Conservation (phyloP, 306 rosid species). For the Ceratonia siliqua region DNA sequence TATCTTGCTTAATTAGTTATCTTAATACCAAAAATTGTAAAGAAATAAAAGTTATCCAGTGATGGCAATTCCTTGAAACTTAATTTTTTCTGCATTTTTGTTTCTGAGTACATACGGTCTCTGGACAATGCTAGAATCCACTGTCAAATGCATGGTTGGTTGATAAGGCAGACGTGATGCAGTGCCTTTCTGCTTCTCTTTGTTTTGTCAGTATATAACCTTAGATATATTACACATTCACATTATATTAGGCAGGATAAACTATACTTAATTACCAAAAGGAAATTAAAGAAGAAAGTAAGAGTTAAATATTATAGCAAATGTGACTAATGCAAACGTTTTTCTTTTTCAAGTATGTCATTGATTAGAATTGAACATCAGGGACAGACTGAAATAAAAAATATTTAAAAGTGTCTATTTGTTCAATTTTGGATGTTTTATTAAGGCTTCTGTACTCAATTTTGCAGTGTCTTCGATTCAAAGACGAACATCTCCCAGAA, state of each 20-base stretch:
- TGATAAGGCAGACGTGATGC: constrained; percentile 51
- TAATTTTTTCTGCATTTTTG: constrained; percentile 35
- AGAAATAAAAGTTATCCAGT: constrained; percentile 12
- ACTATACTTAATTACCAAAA: constrained; percentile 33
- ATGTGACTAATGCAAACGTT: no score
- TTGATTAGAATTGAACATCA: constrained; percentile 6
- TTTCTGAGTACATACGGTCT: constrained; percentile 35
- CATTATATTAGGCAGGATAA: constrained; percentile 32
- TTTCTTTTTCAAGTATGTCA: no score
- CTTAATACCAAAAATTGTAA: not conserved
- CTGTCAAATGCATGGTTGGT: constrained; percentile 47
- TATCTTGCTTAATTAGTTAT: constrained; percentile 14
- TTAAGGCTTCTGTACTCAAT: constrained; percentile 35
- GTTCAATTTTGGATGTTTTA: constrained; percentile 18
- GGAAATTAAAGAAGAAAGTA: not conserved
- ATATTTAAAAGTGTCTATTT: not conserved
- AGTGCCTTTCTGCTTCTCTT: constrained; percentile 52
- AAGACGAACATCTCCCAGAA: constrained; percentile 49
- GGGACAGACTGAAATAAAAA: not conserved
- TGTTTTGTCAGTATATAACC: constrained; percentile 49
- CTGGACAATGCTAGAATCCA: constrained; percentile 45
- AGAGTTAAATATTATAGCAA: not conserved
- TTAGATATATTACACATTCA: constrained; percentile 42
- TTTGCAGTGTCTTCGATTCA: constrained; percentile 67
- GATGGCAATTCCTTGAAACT: constrained; percentile 28